These are phyloP conservation scores for Bocquillonia castaneifolia DNA, from an alignment of 441 rosid genomes.

Conservation along the genomic window DNA sequence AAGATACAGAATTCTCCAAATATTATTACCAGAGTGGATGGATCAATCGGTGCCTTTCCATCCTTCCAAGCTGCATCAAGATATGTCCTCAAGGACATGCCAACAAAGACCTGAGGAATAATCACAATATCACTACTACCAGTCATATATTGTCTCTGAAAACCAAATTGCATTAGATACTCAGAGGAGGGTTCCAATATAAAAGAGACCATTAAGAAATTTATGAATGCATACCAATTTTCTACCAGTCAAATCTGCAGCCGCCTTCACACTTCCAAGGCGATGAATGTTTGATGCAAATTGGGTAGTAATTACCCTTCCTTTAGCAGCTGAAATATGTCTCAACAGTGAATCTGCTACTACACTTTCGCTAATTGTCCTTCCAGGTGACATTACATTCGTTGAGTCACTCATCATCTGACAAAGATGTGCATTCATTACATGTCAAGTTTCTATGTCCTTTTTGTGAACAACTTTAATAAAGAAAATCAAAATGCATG, in stretches of 20 bases:
- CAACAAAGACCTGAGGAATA: conserved; percentile 70
- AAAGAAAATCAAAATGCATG: conserved; percentile 14
- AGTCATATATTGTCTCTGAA: conserved; percentile 12
- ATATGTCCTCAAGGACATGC: conserved; percentile 93
- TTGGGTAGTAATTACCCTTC: conserved; percentile 93
- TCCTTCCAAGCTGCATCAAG: conserved; percentile 98
- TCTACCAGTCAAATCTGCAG: conserved; percentile 89
- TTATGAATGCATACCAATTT: conserved; percentile 54
- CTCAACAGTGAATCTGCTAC: conserved; percentile 75
- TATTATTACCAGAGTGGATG: conserved; percentile 72
- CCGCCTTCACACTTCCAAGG: conserved; percentile 95
- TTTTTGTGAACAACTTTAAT: not conserved
- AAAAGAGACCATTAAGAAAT: conserved; percentile 8
- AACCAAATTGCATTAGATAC: not conserved
- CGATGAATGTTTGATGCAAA: conserved; percentile 96
- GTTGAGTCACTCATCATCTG: conserved; percentile 99
- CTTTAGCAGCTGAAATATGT: conserved; percentile 70
- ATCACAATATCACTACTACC: conserved; percentile 18
- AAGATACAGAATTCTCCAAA: not conserved
- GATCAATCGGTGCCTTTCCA: conserved; percentile 95
- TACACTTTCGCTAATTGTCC: conserved; percentile 77
- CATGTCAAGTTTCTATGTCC: conserved; percentile 5
- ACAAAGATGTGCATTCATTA: conserved; percentile 17
- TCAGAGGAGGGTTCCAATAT: not conserved
- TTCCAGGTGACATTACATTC: conserved; percentile 87